Evolutionary conservation across 2,329 filamentous ascomycete genomes (phyloP), one percentile per base, ranked within the genome.

Genomic region (Scedosporium boydii): DNA sequence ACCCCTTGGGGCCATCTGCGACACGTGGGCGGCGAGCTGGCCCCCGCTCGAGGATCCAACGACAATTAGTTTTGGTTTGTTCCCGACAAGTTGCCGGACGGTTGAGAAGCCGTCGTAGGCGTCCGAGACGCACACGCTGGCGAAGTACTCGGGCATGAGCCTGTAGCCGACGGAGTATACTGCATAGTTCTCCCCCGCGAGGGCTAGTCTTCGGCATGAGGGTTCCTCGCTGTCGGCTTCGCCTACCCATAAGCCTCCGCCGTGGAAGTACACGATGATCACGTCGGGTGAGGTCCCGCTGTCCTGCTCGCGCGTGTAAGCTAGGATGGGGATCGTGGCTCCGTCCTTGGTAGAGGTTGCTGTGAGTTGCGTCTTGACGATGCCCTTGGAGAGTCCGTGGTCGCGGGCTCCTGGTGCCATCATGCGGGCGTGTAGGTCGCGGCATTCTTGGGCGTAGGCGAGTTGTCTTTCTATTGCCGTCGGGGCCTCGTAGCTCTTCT

Each of bases 151-250:
- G 0, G 78, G 78, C 66, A 79, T 72, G 6, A 81, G 72, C 3
- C 79, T 73, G 68, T 82, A 82, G 14, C 74, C 74, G 38, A 80
- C 69, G 0, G 78, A 81, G 67, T 77, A 80, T 29, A 82, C 70
- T 2, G 66, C 67, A 14, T 71, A 66, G 42, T 67, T 65, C 7
- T 38, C 34, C 2, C 64, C 63, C 0, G 71, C 62, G 6, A 71
- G 63, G 6, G 65, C 69, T 23, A 81, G 72, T 27, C 73, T 74
- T 0, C 78, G 74, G 66, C 78, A 80, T 1, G 77, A 75, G 1
- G 80, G 68, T 57, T 82, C 78, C 66, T 82, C 79, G 64, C 75
- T 79, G 64, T 81, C 77, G 2, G 77, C 75, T 61, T 80, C 77
- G 10, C 80, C 80, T 38, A 81, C 76, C 29, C 69, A 69, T 2